Base-by-base conservation (phyloP, 2,329 filamentous ascomycete species). In the Alternaria brassicae region DNA sequence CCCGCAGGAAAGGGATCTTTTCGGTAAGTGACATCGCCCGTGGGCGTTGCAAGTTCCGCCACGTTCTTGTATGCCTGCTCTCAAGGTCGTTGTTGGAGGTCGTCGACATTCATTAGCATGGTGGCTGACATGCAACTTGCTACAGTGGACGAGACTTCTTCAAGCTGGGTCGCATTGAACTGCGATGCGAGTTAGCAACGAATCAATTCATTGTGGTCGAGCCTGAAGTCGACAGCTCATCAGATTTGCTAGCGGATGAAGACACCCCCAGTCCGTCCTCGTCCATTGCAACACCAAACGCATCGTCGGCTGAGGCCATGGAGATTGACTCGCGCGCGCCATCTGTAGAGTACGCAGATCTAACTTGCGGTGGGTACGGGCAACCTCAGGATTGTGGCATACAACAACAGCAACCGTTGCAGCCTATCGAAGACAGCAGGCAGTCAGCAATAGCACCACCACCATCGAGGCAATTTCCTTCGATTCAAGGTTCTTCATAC, bases 71-170 rank as follows among this genome's bases (percentile, higher is more conserved):
- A 39, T 39, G 10, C 36, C 17, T 39, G 13, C 21, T 12, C 36
- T 9, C 17, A 21, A 12, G 8, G 17, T 39, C 6, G 10, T 39
- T 39, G 19, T 13, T 19, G 37, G 12, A 15, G 15, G 37, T 40
- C 37, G 15, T 40, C 37, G 12, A 23, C 32, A 23, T 34, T 28
- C 15, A 28, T 23, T 41, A 23, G 21, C 55, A 30, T 53, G 28
- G 47, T 39, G 47, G 53, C 60, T 60, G 54, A 67, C 52, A 10
- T 48, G 36, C 32, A 13, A 17, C 30, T 36, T 45, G 32, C 6
- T 53, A 37, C 60, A 80, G 78, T 45, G 68, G 65, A 54, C 73
- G 77, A 50, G 73, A 79, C 37, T 73, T 79, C 53, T 79, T 78
- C 66, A 78, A 79, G 57, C 65, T 80, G n/a, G 61, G 72, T 49